Base-by-base conservation (phyloP, 1,284 basidiomycete genomes). In the Cystobasidiaceae sp. region DNA sequence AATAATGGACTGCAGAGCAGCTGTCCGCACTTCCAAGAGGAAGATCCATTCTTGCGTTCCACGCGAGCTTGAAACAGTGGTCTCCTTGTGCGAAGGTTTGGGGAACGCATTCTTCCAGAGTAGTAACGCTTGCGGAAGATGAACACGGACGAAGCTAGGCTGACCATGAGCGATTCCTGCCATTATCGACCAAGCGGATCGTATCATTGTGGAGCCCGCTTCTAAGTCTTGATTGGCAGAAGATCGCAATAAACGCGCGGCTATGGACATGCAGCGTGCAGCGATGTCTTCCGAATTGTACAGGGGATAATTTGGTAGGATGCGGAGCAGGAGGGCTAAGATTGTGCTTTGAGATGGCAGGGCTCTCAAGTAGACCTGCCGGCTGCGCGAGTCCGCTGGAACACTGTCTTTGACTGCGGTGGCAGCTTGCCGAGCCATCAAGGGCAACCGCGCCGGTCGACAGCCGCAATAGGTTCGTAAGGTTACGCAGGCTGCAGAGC, bases 31-130 rank as follows among this genome's bases (percentile, higher is more conserved):
- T 68, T 91, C 87, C 4, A 98, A 79, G 7, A 99, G 80, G 78
- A 97, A 98, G 58, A 83, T 82, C 93, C 93, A 97, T 73, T 97
- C 96, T 0, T 82, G 80, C 21, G 84, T 80, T 33, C 85, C 85
- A 21, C 91, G 82, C 17, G 85, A 84, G 0, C 83, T 81, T 13
- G 82, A 83, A 21, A 75, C 77, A 0, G 80, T 78, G 0, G 83
- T 81, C 72, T 97, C 94, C 76, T 94, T 94, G 71, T 82, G 87
- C 0, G 90, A 90, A 0, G 91, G 88, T 77, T 97, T 97, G 0
- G 94, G 92, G 0, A 98, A 81, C 1, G 96, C 93, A 72, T 98
- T 98, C 34, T 94, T 82, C 96, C 96, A 98, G 1, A 98, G 83
- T 0, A 94, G 89, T 27, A 98, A 83, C 6, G 98, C 81, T 73